Conservation (phyloP, 129 eudicot species). For the Flaveria linearis region DNA sequence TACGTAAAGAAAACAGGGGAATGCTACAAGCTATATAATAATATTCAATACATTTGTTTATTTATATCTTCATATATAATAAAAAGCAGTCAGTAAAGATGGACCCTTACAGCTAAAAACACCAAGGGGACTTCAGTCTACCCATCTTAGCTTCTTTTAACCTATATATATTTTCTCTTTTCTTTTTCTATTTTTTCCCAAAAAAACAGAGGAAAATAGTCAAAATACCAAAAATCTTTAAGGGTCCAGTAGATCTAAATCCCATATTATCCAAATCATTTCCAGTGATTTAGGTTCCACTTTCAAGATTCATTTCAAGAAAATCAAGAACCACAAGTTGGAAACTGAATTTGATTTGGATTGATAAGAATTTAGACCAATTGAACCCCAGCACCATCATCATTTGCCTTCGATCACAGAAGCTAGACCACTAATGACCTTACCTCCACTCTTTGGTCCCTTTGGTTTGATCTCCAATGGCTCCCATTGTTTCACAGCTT, state of each 20-base stretch:
- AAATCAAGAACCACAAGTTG: conserved; percentile 30
- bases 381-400: conserved; percentile 8
- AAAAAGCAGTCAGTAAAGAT: conserved; percentile 43
- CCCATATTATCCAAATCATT: conserved; percentile 24
- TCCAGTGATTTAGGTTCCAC: background rate
- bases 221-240: conserved; percentile 37
- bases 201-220: conserved; percentile 17
- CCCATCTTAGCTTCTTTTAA: conserved; percentile 41
- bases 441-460: conserved; percentile 43
- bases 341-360: conserved; percentile 5
- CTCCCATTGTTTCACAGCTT: conserved; percentile 41
- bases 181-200: background rate
- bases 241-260: conserved; percentile 8
- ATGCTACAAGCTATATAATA: conserved; percentile 27
- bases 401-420: conserved; percentile 57
- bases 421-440: conserved; percentile 58
- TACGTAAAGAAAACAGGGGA: background rate
- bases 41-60: conserved; percentile 36
- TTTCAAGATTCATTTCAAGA: background rate
- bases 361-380: conserved; percentile 18
- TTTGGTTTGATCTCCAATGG: conserved; percentile 45
- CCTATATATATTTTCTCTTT: conserved; percentile 16
- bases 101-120: conserved; percentile 49
- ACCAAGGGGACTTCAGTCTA: conserved; percentile 51
- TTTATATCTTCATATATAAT: conserved; percentile 29